phyloP scores from a whole-genome alignment of 495 filamentous ascomycete genomes.

The Astrothelium subdiscretum region DNA sequence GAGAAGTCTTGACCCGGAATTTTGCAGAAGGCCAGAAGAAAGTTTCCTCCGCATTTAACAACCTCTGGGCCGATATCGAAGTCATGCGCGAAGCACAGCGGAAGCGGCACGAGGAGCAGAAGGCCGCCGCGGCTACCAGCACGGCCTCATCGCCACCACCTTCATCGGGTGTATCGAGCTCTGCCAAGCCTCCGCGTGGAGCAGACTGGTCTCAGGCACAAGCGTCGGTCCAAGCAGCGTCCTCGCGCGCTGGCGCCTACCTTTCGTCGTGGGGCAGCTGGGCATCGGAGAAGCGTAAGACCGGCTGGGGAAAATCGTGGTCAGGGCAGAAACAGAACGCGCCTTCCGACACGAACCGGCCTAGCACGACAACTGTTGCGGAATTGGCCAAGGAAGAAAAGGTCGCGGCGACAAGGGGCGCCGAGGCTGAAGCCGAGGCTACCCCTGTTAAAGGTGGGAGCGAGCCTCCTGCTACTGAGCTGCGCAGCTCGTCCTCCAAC shows the following conservation, averaged over 20 bases:
- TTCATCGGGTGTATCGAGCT: conserved; percentile 5
- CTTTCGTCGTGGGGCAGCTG: conserved; percentile 90
- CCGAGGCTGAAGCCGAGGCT: neutral
- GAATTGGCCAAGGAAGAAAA: conserved; percentile 11
- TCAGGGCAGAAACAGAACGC: neutral
- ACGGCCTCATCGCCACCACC: neutral
- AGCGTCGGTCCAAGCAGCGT: conserved; percentile 52
- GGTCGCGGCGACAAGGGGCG: neutral
- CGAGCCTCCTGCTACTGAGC: neutral
- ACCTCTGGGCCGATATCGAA: conserved; percentile 82
- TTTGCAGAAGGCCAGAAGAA: conserved; percentile 75
- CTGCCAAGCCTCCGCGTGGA: conserved; percentile 21
- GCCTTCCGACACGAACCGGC: neutral
- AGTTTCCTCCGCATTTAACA: conserved; percentile 71
- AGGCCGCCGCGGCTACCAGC: conserved; percentile 7
- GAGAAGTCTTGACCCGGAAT: conserved; percentile 67
- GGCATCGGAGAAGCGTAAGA: conserved; percentile 79
- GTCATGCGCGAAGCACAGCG: conserved; percentile 70
- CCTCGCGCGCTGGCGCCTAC: conserved; percentile 72
- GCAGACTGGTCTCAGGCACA: conserved; percentile 56
- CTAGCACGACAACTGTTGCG: conserved; percentile 14
- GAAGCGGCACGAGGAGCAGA: conserved; percentile 39
- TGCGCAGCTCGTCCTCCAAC: neutral
- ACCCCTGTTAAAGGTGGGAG: neutral
- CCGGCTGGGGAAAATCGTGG: conserved; percentile 33